Percentiles rank a stretch among this genome's conserved stretches.
phyloP scores from a whole-genome alignment of 2,329 filamentous ascomycete genomes.

The Knufia fluminis region DNA sequence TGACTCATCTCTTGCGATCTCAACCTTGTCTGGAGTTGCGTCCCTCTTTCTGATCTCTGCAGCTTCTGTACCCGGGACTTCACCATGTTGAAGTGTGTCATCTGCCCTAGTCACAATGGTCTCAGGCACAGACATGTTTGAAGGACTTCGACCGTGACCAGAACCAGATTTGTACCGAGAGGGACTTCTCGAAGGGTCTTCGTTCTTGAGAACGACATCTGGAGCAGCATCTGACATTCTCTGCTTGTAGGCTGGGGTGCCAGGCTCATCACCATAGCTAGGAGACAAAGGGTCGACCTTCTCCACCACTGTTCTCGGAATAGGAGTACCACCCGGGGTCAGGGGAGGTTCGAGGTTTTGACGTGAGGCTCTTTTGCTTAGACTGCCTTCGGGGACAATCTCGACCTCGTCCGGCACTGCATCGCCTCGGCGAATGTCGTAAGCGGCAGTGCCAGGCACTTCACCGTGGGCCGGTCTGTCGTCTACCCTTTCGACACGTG shows the following conservation, averaged over 20 bases:
- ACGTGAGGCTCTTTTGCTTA: conserved; percentile 32
- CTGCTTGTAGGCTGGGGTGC: conserved; percentile 48
- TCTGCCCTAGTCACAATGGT: conserved; percentile 38
- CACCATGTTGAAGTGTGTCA: conserved; percentile 29
- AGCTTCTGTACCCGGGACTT: conserved; percentile 29
- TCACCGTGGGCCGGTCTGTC: conserved; percentile 50
- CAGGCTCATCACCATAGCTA: conserved; percentile 53
- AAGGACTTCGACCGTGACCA: conserved; percentile 6
- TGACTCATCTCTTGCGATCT: conserved; percentile 38
- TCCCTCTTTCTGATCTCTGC: conserved; percentile 34
- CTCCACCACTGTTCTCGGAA: conserved; percentile 53
- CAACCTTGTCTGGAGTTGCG: conserved; percentile 34
- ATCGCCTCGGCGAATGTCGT: conserved; percentile 48
- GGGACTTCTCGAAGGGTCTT: conserved; percentile 17
- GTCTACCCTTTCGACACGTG: conserved; percentile 56
- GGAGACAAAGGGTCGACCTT: conserved; percentile 49
- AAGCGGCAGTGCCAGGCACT: conserved; percentile 52
- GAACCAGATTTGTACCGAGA: conserved; percentile 8
- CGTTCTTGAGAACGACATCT: conserved; percentile 45
- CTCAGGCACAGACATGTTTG: conserved; percentile 29
- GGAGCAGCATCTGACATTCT: conserved; percentile 51
- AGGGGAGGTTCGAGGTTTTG: conserved; percentile 34
- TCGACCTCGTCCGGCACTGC: conserved; percentile 57
- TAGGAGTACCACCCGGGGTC: conserved; percentile 43
- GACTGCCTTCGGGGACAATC: conserved; percentile 41